Base-by-base conservation (phyloP, 345 rosid species). In the Linum lewisii region DNA sequence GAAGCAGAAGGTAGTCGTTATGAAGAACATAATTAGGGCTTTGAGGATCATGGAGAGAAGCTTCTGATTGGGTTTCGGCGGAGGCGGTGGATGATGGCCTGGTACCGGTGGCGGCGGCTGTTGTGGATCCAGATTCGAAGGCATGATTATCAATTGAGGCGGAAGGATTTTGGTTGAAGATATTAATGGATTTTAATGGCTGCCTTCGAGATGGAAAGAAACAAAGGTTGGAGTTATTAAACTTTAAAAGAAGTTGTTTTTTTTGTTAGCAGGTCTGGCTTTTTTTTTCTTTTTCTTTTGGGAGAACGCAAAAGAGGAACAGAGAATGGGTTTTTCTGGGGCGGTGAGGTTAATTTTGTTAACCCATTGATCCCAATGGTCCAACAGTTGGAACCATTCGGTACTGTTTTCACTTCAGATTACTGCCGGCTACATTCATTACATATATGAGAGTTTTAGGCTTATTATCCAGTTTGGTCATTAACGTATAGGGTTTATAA, bases 21-120 rank as follows among this genome's bases (percentile, higher is more conserved):
- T 58, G 5, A 83, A 60, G 58, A 80, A 71, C 98, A 86, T 92
- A 58, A 86, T 88, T 0, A 85, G 59, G 66, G 79, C 75, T 36
- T 83, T 82, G 24, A 88, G 80, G 69, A 88, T 50, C 13, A 78
- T 53, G 1, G 89, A 83, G 9, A 92, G 82, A 56, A 92, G 62
- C 59, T 65, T 73, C 11, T 59, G 70, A 70, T 74, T 70, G 3
- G 67, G 71, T 58, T 92, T 88, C 2, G 79, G 85, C 1, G 78
- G 66, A 15, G 65, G 19, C 20, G 66, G 72, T 21, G 65, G 57
- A 4, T 61, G 57, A 13, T 70, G 15, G 0, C 74, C 25, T 45
- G 60, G 8, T 18, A 65, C 32, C 34, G 59, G 47, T 50, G 64
- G 60, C 66, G 57, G 53, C 16, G 58, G 51, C 13, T 61, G 61